Evolutionary conservation across 805 yeast genomes (phyloP).

Genomic region (Metschnikowia shivogae): DNA sequence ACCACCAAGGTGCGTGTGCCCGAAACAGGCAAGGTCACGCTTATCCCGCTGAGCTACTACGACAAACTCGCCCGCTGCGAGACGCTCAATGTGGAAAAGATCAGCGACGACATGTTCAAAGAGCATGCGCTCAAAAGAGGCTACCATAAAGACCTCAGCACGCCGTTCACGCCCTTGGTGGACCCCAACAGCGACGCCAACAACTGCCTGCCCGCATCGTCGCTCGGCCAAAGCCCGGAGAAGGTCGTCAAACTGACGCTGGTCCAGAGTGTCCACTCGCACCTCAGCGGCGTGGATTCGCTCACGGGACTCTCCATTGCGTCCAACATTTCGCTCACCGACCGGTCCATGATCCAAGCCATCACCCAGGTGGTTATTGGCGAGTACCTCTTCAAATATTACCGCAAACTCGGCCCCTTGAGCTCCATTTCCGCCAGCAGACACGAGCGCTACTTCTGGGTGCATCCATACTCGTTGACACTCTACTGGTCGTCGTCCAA

Average conservation of each 20-base stretch:
- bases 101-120: constrained; percentile 42
- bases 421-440: constrained; percentile 72
- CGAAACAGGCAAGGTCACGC: constrained; percentile 54
- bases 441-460: constrained; percentile 93
- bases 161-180: constrained; percentile 19
- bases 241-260: constrained; percentile 17
- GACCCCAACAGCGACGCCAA: constrained; percentile 20
- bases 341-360: constrained; percentile 73
- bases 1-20: constrained; percentile 56
- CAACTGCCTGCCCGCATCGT: constrained; percentile 23
- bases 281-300: constrained; percentile 27
- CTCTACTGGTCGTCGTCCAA: constrained; percentile 83
- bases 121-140: constrained; percentile 50
- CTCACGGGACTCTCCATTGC: constrained; percentile 43
- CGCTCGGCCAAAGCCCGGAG: constrained; percentile 5
- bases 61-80: constrained; percentile 50
- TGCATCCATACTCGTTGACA: constrained; percentile 89
- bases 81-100: constrained; percentile 40
- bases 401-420: constrained; percentile 69
- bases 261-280: constrained; percentile 27
- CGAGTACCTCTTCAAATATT: constrained; percentile 82
- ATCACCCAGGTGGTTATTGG: constrained; percentile 93
- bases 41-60: constrained; percentile 62
- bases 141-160: constrained; percentile 26
- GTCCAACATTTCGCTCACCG: constrained; percentile 62